Evolutionary conservation across 257 asterid species (phyloP).

Genomic region (Ajuga chamaepitys): DNA sequence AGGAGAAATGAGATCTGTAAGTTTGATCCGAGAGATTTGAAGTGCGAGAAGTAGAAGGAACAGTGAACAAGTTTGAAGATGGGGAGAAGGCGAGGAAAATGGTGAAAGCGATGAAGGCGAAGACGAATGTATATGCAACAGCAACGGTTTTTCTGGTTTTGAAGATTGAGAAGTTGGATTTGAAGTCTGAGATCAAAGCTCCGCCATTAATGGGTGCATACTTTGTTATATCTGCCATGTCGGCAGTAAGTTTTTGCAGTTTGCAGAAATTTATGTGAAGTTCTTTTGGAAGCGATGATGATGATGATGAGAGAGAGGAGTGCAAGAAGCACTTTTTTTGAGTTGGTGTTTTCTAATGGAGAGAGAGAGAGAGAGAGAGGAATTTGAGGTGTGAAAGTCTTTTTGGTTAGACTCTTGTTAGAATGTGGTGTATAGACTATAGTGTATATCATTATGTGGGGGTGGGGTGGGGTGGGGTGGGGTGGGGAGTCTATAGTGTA

Average conservation of each 20-base stretch:
- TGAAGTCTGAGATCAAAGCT: slow-evolving; percentile 45
- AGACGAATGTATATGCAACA: slow-evolving; percentile 45
- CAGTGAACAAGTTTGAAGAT: slow-evolving; percentile 44
- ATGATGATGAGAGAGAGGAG: not conserved
- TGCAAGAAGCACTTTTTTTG: too few species aligned
- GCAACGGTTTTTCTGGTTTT: slow-evolving; percentile 39
- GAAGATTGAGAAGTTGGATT: slow-evolving; percentile 35
- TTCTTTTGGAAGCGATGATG: slow-evolving; percentile 3
- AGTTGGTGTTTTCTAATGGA: not conserved
- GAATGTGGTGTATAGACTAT: too few species aligned
- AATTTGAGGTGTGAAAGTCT: not conserved
- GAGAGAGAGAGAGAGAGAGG: slow-evolving; percentile 1
- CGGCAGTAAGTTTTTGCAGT: not conserved
- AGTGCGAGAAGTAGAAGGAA: slow-evolving; percentile 8
- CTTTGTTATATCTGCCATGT: slow-evolving; percentile 63
- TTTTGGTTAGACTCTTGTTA: too few species aligned
- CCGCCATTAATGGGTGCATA: slow-evolving; percentile 56
- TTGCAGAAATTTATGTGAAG: not conserved
- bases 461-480: too few species aligned
- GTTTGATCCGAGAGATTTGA: slow-evolving; percentile 28
- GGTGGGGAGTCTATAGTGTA: too few species aligned
- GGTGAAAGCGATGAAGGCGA: slow-evolving; percentile 61
- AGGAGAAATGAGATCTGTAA: slow-evolving; percentile 57
- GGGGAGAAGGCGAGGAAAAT: slow-evolving; percentile 72
- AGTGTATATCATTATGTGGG: too few species aligned